Evolutionary conservation across 805 yeast genomes (phyloP).

Genomic region (Isabelozyma rhagii): DNA sequence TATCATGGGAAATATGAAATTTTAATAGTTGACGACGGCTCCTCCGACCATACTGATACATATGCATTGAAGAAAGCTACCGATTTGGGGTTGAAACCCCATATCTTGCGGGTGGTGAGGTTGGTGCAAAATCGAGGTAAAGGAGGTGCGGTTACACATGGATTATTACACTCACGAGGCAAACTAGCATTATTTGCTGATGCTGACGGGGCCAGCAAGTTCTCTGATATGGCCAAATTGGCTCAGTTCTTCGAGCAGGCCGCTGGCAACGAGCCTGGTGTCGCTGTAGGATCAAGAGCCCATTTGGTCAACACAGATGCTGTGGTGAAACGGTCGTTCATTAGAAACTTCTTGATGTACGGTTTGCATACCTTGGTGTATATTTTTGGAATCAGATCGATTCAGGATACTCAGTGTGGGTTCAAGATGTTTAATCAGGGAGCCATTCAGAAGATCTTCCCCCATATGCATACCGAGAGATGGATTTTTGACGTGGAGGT

Average conservation of each 20-base stretch:
- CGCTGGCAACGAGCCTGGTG: constrained; percentile 38
- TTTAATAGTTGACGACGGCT: constrained; percentile 88
- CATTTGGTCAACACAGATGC: constrained; percentile 96
- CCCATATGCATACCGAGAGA: constrained; percentile 91
- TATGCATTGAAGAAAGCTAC: constrained; percentile 64
- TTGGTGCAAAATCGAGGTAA: constrained; percentile 83
- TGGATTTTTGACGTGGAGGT: constrained; percentile 99
- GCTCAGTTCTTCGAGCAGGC: constrained; percentile 36
- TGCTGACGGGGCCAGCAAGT: constrained; percentile 94
- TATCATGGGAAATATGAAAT: constrained; percentile 59
- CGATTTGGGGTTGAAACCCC: constrained; percentile 49
- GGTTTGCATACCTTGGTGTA: constrained; percentile 83
- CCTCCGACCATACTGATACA: constrained; percentile 73
- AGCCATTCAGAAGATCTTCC: constrained; percentile 67
- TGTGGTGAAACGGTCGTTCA: constrained; percentile 86
- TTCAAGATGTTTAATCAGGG: constrained; percentile 83
- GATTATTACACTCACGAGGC: constrained; percentile 75
- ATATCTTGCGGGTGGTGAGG: constrained; percentile 65
- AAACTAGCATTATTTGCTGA: constrained; percentile 81
- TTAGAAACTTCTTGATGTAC: constrained; percentile 90
- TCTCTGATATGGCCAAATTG: constrained; percentile 62
- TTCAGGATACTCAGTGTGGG: constrained; percentile 96
- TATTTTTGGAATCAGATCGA: constrained; percentile 81
- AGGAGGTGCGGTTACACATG: constrained; percentile 89
- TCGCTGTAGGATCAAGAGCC: constrained; percentile 91